These are phyloP conservation scores for Phaseolus lunatus DNA, from an alignment of 306 rosid species.

Conservation along the genomic window DNA sequence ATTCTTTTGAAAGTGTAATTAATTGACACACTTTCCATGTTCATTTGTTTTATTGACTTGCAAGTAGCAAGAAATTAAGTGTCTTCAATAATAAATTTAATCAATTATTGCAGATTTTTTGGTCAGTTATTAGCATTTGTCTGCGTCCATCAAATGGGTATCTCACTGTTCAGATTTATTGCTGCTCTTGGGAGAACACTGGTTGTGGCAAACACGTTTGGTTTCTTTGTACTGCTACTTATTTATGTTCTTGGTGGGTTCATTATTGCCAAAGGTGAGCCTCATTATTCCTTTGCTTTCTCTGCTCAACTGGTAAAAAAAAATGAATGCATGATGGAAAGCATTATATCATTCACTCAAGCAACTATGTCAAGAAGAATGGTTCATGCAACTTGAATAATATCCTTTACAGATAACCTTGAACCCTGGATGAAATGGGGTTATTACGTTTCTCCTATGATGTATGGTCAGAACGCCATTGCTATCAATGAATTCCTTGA, in stretches of 20 bases:
- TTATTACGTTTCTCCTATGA: constrained; percentile 86
- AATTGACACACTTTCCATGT: constrained; percentile 1
- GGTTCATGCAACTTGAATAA: constrained; percentile 32
- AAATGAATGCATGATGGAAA: constrained; percentile 8
- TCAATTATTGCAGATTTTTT: constrained; percentile 64
- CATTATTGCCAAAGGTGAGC: constrained; percentile 74
- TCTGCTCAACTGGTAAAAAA: constrained; percentile 15
- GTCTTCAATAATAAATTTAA: constrained; percentile 6
- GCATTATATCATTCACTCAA: background rate
- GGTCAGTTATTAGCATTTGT: constrained; percentile 84
- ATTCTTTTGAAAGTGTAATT: constrained; percentile 11
- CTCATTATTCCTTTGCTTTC: background rate
- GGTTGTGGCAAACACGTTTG: constrained; percentile 69
- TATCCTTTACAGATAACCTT: constrained; percentile 65
- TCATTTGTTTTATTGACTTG: constrained; percentile 16
- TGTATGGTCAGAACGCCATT: constrained; percentile 94
- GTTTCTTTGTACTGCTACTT: constrained; percentile 66
- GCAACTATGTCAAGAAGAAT: background rate
- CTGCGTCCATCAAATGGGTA: constrained; percentile 78
- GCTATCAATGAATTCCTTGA: constrained; percentile 92
- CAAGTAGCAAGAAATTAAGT: constrained; percentile 24
- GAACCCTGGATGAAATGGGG: constrained; percentile 93
- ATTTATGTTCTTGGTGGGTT: constrained; percentile 91
- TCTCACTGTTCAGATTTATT: constrained; percentile 79
- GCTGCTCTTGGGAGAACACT: constrained; percentile 85